Evolutionary conservation across 768 basidiomycete genomes (phyloP), one percentile per base, ranked within the genome.

Genomic region (Pulveroboletus sp.): DNA sequence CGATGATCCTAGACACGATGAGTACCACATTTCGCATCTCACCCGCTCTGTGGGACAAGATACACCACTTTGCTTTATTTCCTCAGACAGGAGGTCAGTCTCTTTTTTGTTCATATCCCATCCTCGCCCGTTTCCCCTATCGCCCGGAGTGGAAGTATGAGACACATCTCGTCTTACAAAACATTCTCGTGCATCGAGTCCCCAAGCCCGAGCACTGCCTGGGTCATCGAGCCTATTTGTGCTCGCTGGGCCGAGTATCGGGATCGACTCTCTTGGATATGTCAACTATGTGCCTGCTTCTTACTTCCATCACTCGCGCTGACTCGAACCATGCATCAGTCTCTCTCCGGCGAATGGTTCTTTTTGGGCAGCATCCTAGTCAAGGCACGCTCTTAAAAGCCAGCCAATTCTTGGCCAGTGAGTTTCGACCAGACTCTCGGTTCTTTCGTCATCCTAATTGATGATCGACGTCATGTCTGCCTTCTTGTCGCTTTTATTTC

Each of bases 271-370:
- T 21, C 21, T 21, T 21, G 31, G 6, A 11, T 12, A 7, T 10
- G 10, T 6, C 32, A 21, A 21, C 18, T 4, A 28, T 11, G 11
- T 30, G 26, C 39, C 50, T 35, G 17, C 37, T 10, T 46, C 15
- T 3, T 21, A 0, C 8, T 43, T 43, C 5, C 2, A 6, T 39
- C n/a, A 7, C 8, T 28, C 21, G 26, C 50, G 33, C 57, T 66
- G 37, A 64, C 27, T 4, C n/a, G 21, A 6, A 18, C 28, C 10
- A 4, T 39, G 4, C n/a, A 18, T n/a, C 60, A 90, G 94, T 98
- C 3, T 96, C 93, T 0, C 76, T 97, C 17, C 89, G 96, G 69
- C 95, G 98, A 71, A 97, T 99, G 94, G 92, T 96, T 43, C 79
- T 89, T 47, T 97, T 99, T 63, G 95, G 95, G 0, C 93, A 96